Conservation (phyloP, 2,329 filamentous ascomycete species). For the Calonectria fujianensis region DNA sequence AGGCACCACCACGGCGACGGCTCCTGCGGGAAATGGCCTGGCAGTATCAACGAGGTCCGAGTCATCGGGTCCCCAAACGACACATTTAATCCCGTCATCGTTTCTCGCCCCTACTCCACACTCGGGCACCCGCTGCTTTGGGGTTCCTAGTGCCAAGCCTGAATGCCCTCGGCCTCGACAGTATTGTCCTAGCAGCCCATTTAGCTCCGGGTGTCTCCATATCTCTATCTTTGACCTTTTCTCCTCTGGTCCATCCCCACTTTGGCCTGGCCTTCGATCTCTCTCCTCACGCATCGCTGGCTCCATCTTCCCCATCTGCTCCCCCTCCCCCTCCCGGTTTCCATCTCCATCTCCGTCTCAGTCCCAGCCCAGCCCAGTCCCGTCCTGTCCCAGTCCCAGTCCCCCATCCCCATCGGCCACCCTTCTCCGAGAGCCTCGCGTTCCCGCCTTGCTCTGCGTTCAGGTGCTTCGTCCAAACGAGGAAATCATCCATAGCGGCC, state of each 20-base stretch:
- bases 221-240: conserved; percentile 36
- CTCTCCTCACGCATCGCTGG: conserved; percentile 26
- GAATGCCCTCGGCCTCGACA: conserved; percentile 17
- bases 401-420: not conserved
- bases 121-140: conserved; percentile 28
- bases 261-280: conserved; percentile 13
- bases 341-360: conserved; percentile 17
- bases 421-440: conserved; percentile 3
- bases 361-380: not conserved
- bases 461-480: not conserved
- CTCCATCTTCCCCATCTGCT: conserved; percentile 34
- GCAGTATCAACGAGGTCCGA: conserved; percentile 25
- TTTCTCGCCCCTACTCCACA: conserved; percentile 30
- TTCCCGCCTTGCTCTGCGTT: not conserved
- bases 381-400: not conserved
- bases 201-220: conserved; percentile 38
- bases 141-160: conserved; percentile 25
- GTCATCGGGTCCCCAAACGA: conserved; percentile 34
- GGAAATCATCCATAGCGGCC: not conserved
- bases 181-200: conserved; percentile 18
- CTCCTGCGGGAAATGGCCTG: conserved; percentile 5
- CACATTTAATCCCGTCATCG: conserved; percentile 43
- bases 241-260: conserved; percentile 30
- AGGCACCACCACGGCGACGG: conserved; percentile 3
- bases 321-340: conserved; percentile 32